Evolutionary conservation across 179 eudicot genomes (phyloP).

Genomic region (Silene noctiflora): DNA sequence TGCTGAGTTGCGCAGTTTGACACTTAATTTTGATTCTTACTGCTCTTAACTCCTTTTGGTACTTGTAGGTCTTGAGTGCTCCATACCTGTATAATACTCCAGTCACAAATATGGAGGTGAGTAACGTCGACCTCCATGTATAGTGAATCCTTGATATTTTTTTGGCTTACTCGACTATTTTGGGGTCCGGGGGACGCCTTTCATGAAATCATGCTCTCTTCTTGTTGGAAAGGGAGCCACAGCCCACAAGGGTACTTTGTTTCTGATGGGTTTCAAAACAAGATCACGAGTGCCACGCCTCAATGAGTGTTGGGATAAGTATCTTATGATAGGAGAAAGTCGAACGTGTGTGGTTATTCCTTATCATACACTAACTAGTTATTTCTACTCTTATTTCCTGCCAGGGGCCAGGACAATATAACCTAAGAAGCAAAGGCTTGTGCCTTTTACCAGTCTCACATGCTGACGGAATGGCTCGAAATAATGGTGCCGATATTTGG

Average conservation of each 20-base stretch:
- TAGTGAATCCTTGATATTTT: constrained; percentile 1
- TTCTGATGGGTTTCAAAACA: too few relatives aligned
- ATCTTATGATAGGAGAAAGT: too few relatives aligned
- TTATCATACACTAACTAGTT: not conserved
- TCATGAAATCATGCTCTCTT: not conserved
- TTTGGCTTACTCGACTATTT: not conserved
- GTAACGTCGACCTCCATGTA: constrained; percentile 11
- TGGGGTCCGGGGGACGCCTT: not conserved
- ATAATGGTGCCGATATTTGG: constrained; percentile 98
- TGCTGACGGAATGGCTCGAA: constrained; percentile 58
- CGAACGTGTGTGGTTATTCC: too few relatives aligned
- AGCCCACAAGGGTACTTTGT: too few relatives aligned
- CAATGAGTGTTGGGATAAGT: too few relatives aligned
- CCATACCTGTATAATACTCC: constrained; percentile 63
- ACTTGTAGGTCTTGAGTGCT: constrained; percentile 73
- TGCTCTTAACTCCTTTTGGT: not conserved
- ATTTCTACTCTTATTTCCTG: constrained; percentile 2
- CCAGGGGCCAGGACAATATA: constrained; percentile 49
- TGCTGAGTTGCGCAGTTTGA: not conserved
- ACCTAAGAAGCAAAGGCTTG: constrained; percentile 73
- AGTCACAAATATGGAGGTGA: constrained; percentile 47
- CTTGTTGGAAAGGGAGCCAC: too few relatives aligned
- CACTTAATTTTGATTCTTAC: not conserved
- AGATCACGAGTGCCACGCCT: too few relatives aligned
- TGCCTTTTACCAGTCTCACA: constrained; percentile 71